These are phyloP conservation scores for Gloeopeniophorella convolvens DNA, from an alignment of 768 basidiomycete species.

Conservation along the genomic window DNA sequence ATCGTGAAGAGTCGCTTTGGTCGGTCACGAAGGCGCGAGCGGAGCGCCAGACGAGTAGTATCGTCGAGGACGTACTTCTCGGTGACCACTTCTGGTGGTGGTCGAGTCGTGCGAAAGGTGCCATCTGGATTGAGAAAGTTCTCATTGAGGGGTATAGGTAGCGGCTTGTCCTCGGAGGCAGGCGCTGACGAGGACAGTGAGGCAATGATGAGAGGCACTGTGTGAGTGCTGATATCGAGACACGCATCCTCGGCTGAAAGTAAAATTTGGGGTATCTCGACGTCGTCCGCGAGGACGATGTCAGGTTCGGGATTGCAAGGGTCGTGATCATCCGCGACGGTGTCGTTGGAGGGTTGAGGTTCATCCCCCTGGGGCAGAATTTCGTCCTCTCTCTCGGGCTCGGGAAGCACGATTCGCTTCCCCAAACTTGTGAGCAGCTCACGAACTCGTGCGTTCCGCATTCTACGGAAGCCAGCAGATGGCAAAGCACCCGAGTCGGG, in stretches of 20 bases:
- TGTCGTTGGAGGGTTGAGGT: not conserved
- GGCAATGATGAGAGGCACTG: slow-evolving; percentile 11
- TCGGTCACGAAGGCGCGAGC: slow-evolving; percentile 7
- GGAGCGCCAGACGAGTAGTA: slow-evolving; percentile 2
- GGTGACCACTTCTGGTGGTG: not conserved
- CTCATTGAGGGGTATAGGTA: not conserved
- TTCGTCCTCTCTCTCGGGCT: not conserved
- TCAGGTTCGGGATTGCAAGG: not conserved
- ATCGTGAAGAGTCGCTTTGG: not conserved
- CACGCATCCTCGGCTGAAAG: not conserved
- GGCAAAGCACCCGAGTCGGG: not conserved
- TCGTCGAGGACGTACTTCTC: not conserved
- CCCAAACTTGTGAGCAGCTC: not conserved
- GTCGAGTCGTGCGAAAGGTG: slow-evolving; percentile 4
- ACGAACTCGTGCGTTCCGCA: not conserved
- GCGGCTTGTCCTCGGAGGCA: not conserved
- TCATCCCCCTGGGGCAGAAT: too few species aligned
- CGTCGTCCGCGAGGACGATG: not conserved
- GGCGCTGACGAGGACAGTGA: slow-evolving; percentile 8
- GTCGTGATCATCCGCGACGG: not conserved
- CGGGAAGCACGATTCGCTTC: not conserved
- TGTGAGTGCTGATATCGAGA: not conserved
- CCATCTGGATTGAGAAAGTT: slow-evolving; percentile 11
- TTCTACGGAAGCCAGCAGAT: not conserved
- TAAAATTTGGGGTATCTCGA: not conserved